These are phyloP conservation scores for Seiridium unicorne DNA, from an alignment of 2,329 filamentous ascomycete genomes.

Conservation along the genomic window DNA sequence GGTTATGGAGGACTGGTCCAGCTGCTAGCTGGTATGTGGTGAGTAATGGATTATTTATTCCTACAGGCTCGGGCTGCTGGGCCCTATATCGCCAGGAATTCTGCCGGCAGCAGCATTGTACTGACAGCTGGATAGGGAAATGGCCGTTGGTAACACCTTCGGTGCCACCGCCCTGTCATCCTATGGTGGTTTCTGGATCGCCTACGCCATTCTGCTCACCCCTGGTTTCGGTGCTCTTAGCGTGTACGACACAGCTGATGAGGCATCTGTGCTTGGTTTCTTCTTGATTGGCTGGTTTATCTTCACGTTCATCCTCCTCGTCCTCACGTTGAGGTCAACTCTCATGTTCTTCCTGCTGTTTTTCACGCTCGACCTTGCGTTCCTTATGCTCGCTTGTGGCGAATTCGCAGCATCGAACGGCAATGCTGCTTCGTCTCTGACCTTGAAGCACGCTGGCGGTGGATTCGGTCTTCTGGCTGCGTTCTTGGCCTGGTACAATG, in stretches of 20 bases:
- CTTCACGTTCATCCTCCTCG: slow-evolving; percentile 72
- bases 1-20: slow-evolving; percentile 79
- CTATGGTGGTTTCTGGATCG: slow-evolving; percentile 83
- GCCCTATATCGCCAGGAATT: too few species aligned
- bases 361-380: slow-evolving; percentile 73
- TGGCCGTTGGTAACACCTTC: slow-evolving; percentile 85
- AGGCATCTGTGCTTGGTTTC: slow-evolving; percentile 66
- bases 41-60: slow-evolving; percentile 31
- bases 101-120: background rate
- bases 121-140: slow-evolving; percentile 58
- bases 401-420: slow-evolving; percentile 57
- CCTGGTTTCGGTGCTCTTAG: slow-evolving; percentile 61
- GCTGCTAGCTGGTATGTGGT: slow-evolving; percentile 85
- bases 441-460: slow-evolving; percentile 69
- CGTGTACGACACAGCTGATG: slow-evolving; percentile 43
- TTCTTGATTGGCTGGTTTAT: slow-evolving; percentile 83
- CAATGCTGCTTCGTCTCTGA: slow-evolving; percentile 39
- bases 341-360: slow-evolving; percentile 77
- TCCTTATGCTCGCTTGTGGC: slow-evolving; percentile 67
- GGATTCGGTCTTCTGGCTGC: slow-evolving; percentile 78
- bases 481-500: slow-evolving; percentile 86
- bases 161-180: slow-evolving; percentile 79
- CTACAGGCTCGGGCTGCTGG: too few species aligned
- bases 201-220: slow-evolving; percentile 70
- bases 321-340: slow-evolving; percentile 75